Evolutionary conservation across 129 eudicot genomes (phyloP).

Genomic region (Artemisia annua): DNA sequence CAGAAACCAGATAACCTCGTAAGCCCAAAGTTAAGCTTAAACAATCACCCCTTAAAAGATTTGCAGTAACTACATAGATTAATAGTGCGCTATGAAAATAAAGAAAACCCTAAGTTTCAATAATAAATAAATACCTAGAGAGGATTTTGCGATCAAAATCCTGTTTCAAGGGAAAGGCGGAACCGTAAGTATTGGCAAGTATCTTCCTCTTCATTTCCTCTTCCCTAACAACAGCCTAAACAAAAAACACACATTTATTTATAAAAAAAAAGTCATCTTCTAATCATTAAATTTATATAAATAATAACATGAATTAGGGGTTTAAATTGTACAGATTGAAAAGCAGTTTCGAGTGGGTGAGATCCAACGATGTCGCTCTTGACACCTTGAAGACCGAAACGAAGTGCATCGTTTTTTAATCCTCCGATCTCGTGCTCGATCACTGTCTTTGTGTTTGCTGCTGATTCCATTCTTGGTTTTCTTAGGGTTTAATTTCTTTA

Average conservation of each 20-base stretch:
- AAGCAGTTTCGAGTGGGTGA: slow-evolving; percentile 83
- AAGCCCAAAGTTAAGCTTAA: too few species aligned
- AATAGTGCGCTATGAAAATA: too few species aligned
- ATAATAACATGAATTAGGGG: background rate
- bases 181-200: slow-evolving; percentile 71
- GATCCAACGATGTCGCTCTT: slow-evolving; percentile 81
- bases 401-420: slow-evolving; percentile 56
- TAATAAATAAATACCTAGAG: slow-evolving; percentile 47
- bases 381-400: slow-evolving; percentile 80
- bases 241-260: background rate
- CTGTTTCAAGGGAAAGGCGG: slow-evolving; percentile 88
- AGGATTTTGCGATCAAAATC: slow-evolving; percentile 88
- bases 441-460: slow-evolving; percentile 42
- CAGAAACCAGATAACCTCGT: too few species aligned
- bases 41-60: too few species aligned
- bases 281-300: slow-evolving; percentile 4
- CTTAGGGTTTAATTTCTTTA: too few species aligned
- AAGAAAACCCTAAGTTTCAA: background rate
- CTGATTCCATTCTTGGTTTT: slow-evolving; percentile 19
- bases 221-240: slow-evolving; percentile 40
- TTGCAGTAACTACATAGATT: too few species aligned
- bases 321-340: slow-evolving; percentile 36
- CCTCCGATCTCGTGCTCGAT: slow-evolving; percentile 81
- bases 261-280: background rate
- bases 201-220: slow-evolving; percentile 76